Base-by-base conservation (phyloP, 495 filamentous ascomycete genomes). In the Penicillium pancosmium region DNA sequence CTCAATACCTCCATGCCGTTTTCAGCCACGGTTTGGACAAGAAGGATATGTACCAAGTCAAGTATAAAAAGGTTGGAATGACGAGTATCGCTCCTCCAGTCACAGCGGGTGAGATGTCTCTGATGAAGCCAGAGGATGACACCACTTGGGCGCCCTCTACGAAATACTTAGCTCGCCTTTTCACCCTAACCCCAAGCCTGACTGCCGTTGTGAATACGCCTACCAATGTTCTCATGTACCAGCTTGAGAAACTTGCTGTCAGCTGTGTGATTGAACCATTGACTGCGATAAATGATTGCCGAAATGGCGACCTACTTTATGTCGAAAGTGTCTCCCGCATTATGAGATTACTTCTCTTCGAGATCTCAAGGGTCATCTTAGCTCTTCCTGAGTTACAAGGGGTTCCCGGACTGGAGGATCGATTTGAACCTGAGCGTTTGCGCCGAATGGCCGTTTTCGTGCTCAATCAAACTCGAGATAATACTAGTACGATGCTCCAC, bases 211-310 rank as follows among this genome's bases (percentile, higher is more conserved):
- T 74, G 1, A 79, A 79, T 38, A 68, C 73, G 5, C 75, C 80
- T 5, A 72, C 77, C 8, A 69, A 68, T 31, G 49, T 83, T 21
- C 38, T 80, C 4, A 74, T 79, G 59, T 75, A 85, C 34, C 88
- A 96, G 69, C 78, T 97, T 9, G 88, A 93, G 54, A 88, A 96
- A 67, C 78, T 97, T 2, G 89, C 87, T 12, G 79, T 93, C 59
- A 94, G 95, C 68, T 78, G 84, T 40, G 74, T 93, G 50, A 86
- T 98, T 54, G 91, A 94, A 67, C 91, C 93, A 0, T 71, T 97
- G 5, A 93, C 92, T 0, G 88, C 83, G 4, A 68, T 95, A 3
- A 77, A 91, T 54, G 77, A 87, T 54, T 88, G 86, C 67, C 77
- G 80, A 41, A 97, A 97, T 61, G 90, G 93, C 25, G 78, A 82